phyloP scores from a whole-genome alignment of 371 early-diverging fungal genomes.

The Syncephalastrum monosporum region DNA sequence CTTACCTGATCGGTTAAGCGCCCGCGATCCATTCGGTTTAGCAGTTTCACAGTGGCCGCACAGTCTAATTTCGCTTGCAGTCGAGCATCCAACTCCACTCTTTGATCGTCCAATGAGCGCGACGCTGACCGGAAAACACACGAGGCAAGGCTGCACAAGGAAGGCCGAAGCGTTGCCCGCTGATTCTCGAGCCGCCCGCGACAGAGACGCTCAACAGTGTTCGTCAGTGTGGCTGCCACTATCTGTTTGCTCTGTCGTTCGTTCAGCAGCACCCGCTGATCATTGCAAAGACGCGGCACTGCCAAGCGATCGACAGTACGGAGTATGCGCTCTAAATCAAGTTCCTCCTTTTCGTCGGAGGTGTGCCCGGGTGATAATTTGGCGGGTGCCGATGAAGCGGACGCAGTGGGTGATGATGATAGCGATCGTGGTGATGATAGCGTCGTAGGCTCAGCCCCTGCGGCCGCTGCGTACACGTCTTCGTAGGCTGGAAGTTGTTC shows the following conservation, averaged over 20 bases:
- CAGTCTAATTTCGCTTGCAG: conserved; percentile 23
- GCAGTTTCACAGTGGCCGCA: conserved; percentile 16
- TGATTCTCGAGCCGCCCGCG: conserved; percentile 39
- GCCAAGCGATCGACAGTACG: too few species aligned
- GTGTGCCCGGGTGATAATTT: too few species aligned
- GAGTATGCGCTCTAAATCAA: too few species aligned
- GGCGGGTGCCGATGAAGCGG: too few species aligned
- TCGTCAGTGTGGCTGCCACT: conserved; percentile 31
- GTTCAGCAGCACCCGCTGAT: conserved; percentile 49
- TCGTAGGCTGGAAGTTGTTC: too few species aligned
- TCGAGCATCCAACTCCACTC: conserved; percentile 14
- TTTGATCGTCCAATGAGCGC: conserved; percentile 32
- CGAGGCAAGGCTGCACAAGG: conserved; percentile 25
- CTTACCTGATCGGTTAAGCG: conserved; percentile 33
- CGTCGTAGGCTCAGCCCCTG: too few species aligned
- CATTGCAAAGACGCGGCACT: conserved; percentile 38
- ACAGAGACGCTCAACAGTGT: conserved; percentile 28
- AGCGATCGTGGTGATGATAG: too few species aligned
- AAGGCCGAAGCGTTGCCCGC: conserved; percentile 23
- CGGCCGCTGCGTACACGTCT: too few species aligned
- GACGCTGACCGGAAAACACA: conserved; percentile 23
- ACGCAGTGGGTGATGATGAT: too few species aligned
- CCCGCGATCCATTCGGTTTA: conserved; percentile 26
- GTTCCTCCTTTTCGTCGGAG: too few species aligned
- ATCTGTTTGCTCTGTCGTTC: conserved; percentile 40